Evolutionary conservation across 352 stramenopile species (phyloP), one percentile per base, ranked within the genome.

Genomic region (Globisporangium mamillatum): DNA sequence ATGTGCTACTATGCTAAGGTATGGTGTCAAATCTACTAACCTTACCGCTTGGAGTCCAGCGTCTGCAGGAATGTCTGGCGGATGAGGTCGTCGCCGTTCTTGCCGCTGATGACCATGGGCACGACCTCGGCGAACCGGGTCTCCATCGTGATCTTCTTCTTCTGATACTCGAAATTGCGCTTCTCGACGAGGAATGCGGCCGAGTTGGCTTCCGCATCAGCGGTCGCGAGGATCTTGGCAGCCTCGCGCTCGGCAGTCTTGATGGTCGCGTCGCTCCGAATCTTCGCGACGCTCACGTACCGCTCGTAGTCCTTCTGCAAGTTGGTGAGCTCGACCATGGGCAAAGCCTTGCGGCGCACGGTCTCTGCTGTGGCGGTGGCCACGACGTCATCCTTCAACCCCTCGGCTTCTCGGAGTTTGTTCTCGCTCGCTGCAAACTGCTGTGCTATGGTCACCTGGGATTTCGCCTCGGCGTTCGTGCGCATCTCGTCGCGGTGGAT

Each of bases 401-500:
- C 86, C 24, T 87, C 85, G 22, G 76, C 86, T 25, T 88, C 80
- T 34, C 81, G 82, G 61, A 94, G 84, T 68, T 89, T 87, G 72
- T 94, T 92, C 50, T 82, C 77, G 48, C 80, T 77, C 52, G 46
- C 70, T 1, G 79, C 78, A 9, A 79, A 72, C 24, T 90, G 75
- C 64, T 94, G 74, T 2, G 87, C 89, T 64, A 93, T 80, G 53
- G 75, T 69, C 1, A 96, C 88, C 57, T 94, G 77, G 0, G 88
- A 77, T 58, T 94, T 96, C 29, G 82, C 86, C 25, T 92, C 78
- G 1, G 86, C 81, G 7, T 82, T 82, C 32, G 88, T 92, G 14
- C 84, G 79, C 77, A 92, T 84, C 65, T 95, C 86, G 38, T 94
- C 78, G 46, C 84, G 84, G 48, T 90, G 81, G 69, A 97, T 97